phyloP scores from a whole-genome alignment of 78 protist genomes.

The Salpingoeca rosetta region DNA sequence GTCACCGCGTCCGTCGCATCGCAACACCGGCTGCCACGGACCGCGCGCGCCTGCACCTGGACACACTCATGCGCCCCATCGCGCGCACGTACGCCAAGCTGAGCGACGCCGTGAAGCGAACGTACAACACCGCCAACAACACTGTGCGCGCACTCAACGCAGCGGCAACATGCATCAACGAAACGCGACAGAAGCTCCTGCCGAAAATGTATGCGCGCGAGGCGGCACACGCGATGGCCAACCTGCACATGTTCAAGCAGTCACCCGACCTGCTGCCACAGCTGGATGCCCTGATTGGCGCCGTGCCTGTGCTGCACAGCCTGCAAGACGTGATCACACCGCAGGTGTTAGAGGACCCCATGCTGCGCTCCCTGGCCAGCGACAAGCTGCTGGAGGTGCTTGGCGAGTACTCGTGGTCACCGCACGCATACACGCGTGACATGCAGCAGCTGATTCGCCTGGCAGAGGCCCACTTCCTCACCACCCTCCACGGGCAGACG shows the following conservation, averaged over 20 bases:
- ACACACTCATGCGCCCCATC: no score
- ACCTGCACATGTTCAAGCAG: neutral
- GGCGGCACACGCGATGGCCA: neutral
- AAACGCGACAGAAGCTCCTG: neutral
- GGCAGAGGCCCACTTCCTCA: neutral
- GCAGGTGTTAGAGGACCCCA: neutral
- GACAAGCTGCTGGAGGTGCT: neutral
- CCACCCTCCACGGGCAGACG: neutral
- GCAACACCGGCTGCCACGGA: no score
- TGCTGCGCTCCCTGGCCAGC: neutral
- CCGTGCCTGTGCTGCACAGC: neutral
- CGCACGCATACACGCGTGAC: neutral
- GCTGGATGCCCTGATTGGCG: neutral
- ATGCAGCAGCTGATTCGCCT: neutral
- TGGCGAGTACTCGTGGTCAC: neutral
- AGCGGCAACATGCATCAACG: neutral
- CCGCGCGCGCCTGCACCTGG: no score
- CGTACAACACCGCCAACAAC: neutral
- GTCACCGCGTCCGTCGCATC: no score
- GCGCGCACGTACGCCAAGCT: no score
- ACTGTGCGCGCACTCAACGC: neutral
- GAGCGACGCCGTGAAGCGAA: no score
- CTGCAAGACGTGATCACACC: neutral
- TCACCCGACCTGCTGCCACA: neutral
- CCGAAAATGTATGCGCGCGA: neutral